Percentiles rank a stretch among this genome's conserved stretches.
These are phyloP conservation scores for Colletotrichum sp. DNA, from an alignment of 2,329 filamentous ascomycete genomes.

Conservation along the genomic window DNA sequence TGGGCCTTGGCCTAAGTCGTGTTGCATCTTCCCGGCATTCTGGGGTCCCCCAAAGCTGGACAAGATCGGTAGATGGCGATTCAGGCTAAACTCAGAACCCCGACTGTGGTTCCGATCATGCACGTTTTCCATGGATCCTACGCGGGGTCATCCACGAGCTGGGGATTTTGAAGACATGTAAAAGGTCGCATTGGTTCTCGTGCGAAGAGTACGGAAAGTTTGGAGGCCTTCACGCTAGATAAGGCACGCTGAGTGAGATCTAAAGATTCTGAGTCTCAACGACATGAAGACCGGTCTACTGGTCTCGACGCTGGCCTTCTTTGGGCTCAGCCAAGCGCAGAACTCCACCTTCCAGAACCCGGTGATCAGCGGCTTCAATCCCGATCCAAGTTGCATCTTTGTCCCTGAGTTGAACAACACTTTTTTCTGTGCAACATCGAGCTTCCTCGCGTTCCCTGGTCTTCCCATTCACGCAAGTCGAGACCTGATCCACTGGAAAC, in stretches of 20 bases:
- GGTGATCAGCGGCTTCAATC: constrained; percentile 53
- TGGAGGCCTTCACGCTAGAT: no score
- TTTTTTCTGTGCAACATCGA: constrained; percentile 57
- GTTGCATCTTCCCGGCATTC: neutral
- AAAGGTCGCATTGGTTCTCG: neutral
- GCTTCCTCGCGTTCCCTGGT: constrained; percentile 57
- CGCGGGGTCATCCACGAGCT: neutral
- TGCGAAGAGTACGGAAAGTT: neutral
- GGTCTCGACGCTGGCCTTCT: neutral
- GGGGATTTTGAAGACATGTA: neutral
- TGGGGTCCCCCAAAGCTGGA: neutral
- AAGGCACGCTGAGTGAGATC: neutral
- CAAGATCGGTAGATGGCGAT: neutral
- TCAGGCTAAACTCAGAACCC: neutral
- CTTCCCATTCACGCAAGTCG: constrained; percentile 57
- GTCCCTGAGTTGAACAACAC: constrained; percentile 42
- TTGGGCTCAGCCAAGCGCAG: neutral
- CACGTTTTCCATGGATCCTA: neutral
- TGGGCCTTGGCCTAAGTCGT: neutral
- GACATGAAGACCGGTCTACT: neutral
- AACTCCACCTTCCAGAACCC: constrained; percentile 43
- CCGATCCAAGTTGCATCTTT: constrained; percentile 51
- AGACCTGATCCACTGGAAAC: constrained; percentile 55
- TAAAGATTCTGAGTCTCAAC: accelerated
- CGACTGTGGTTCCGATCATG: neutral